Evolutionary conservation across 495 filamentous ascomycete genomes (phyloP).

Genomic region (Penicillium manginii): DNA sequence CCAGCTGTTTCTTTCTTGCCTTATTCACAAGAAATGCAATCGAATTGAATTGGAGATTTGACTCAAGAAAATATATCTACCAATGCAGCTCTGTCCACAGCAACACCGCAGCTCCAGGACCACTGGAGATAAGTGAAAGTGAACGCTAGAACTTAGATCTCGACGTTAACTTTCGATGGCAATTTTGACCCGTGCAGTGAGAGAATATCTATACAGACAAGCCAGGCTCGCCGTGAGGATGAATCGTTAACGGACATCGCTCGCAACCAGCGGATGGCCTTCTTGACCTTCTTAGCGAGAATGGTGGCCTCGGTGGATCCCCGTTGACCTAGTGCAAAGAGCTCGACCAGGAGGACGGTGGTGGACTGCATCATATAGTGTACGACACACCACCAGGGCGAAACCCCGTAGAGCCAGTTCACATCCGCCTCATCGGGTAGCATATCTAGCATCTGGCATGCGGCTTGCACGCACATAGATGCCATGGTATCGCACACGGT

Average conservation of each 20-base stretch:
- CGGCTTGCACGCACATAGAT: constrained; percentile 52
- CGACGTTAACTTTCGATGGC: constrained; percentile 7
- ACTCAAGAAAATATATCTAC: too few species aligned
- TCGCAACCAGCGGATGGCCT: constrained; percentile 52
- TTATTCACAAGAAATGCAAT: too few species aligned
- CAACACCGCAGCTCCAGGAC: too few species aligned
- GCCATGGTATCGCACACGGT: constrained; percentile 54
- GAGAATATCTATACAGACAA: constrained; percentile 29
- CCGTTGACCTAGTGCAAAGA: constrained; percentile 48
- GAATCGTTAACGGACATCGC: constrained; percentile 49
- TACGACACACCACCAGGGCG: constrained; percentile 64
- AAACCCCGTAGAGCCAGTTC: constrained; percentile 45
- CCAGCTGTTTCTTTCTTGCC: too few species aligned
- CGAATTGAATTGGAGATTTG: too few species aligned
- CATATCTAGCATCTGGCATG: constrained; percentile 50
- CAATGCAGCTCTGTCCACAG: too few species aligned
- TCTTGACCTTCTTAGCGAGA: constrained; percentile 48
- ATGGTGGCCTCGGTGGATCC: constrained; percentile 35
- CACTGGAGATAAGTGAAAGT: neutral
- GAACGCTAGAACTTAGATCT: constrained; percentile 1
- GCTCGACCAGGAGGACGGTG: constrained; percentile 58
- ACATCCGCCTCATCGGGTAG: constrained; percentile 43
- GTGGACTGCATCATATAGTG: constrained; percentile 64
- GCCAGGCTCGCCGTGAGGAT: constrained; percentile 50
- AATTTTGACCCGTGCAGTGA: constrained; percentile 20